Conservation (phyloP, 345 rosid species). For the Moricandia arvensis region DNA sequence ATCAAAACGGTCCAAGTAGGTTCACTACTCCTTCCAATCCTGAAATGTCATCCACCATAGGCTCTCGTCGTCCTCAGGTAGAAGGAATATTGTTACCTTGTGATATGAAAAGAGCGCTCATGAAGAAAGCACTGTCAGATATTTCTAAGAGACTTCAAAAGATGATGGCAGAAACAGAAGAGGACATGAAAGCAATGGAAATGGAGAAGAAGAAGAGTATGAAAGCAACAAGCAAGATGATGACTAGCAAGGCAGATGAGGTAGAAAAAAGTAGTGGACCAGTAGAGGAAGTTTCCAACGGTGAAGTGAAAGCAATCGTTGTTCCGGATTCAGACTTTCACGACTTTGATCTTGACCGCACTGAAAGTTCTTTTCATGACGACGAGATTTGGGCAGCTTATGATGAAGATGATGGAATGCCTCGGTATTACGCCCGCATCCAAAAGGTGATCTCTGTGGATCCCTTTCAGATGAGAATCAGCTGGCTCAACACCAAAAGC, state of each 20-base stretch:
- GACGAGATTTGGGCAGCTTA: constrained; percentile 99
- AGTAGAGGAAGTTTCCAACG: constrained; percentile 13
- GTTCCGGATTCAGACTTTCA: constrained; percentile 97
- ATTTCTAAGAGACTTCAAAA: constrained; percentile 43
- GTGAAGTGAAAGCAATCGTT: constrained; percentile 42
- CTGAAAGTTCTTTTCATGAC: constrained; percentile 64
- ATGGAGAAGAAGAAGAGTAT: constrained; percentile 35
- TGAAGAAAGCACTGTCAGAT: constrained; percentile 46
- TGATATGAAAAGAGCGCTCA: constrained; percentile 54
- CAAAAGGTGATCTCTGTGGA: constrained; percentile 69
- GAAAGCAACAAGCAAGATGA: constrained; percentile 28
- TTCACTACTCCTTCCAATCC: constrained; percentile 26
- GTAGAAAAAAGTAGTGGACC: constrained; percentile 6
- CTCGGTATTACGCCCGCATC: constrained; percentile 91
- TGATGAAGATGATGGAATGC: constrained; percentile 93
- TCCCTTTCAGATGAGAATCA: constrained; percentile 83
- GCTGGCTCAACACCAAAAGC: constrained; percentile 90
- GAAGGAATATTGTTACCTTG: constrained; percentile 47
- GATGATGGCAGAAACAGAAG: constrained; percentile 29
- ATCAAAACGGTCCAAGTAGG: constrained; percentile 39
- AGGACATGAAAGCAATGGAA: constrained; percentile 18
- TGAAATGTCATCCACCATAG: constrained; percentile 35
- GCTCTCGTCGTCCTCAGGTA: constrained; percentile 36
- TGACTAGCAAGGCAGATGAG: constrained; percentile 26
- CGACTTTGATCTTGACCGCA: constrained; percentile 76